phyloP scores from a whole-genome alignment of 805 yeast genomes.

The Candida glaebosa region DNA sequence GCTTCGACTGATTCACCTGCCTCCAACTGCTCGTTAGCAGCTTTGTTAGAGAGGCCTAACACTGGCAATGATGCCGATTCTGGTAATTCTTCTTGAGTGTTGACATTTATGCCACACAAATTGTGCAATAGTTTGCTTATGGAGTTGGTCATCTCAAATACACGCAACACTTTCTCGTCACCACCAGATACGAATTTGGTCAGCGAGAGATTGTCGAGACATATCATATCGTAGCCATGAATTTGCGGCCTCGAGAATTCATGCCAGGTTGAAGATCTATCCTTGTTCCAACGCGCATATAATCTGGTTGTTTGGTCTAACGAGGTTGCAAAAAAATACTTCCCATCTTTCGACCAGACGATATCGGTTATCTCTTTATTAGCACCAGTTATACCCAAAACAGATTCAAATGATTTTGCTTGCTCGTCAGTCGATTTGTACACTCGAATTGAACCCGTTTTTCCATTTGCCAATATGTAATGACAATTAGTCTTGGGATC shows the following conservation, averaged over 20 bases:
- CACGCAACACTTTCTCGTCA: slow-evolving; percentile 88
- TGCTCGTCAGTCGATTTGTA: slow-evolving; percentile 48
- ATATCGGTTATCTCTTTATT: slow-evolving; percentile 71
- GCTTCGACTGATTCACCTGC: slow-evolving; percentile 35
- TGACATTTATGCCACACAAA: slow-evolving; percentile 44
- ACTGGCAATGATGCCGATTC: slow-evolving; percentile 91
- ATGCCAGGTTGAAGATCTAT: slow-evolving; percentile 56
- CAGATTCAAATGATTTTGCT: slow-evolving; percentile 39
- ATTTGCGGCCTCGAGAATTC: slow-evolving; percentile 97
- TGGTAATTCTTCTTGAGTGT: slow-evolving; percentile 45
- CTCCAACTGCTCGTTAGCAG: slow-evolving; percentile 50
- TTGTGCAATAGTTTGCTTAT: slow-evolving; percentile 60
- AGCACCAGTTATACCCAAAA: slow-evolving; percentile 72
- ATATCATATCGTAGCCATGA: slow-evolving; percentile 95
- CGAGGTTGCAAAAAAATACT: slow-evolving; percentile 72
- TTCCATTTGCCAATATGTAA: slow-evolving; percentile 75
- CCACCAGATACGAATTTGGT: slow-evolving; percentile 86
- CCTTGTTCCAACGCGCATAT: slow-evolving; percentile 57
- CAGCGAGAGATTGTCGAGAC: slow-evolving; percentile 58
- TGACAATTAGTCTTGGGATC: slow-evolving; percentile 22
- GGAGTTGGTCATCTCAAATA: slow-evolving; percentile 82
- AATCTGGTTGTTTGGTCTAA: slow-evolving; percentile 92
- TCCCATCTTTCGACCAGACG: slow-evolving; percentile 67
- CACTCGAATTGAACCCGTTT: slow-evolving; percentile 87
- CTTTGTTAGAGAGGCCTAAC: slow-evolving; percentile 88